Conservation (phyloP, 2,329 filamentous ascomycete genomes). For the Monosporascus sp. region DNA sequence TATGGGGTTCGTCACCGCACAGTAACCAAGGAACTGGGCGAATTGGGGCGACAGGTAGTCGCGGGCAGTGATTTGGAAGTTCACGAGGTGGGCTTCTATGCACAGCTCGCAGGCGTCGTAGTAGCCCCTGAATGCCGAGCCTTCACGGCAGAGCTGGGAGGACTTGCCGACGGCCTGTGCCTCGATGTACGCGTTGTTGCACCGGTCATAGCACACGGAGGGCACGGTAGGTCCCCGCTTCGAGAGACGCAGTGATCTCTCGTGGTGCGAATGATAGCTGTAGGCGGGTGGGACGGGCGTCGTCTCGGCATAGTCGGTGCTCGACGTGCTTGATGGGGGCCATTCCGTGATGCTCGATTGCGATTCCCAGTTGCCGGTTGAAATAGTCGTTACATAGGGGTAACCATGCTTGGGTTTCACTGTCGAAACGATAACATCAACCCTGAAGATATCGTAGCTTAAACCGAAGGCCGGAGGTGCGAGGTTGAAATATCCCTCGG, state of each 20-base stretch:
- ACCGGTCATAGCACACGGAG: conserved; percentile 44
- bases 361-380: conserved; percentile 51
- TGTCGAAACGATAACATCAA: conserved; percentile 32
- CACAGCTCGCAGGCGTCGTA: conserved; percentile 38
- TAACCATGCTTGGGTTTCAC: conserved; percentile 25
- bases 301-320: conserved; percentile 6
- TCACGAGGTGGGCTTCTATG: conserved; percentile 22
- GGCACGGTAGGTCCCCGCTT: conserved; percentile 40
- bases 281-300: background rate
- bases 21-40: conserved; percentile 41
- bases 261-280: background rate
- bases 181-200: conserved; percentile 44
- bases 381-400: conserved; percentile 32
- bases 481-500: conserved; percentile 59
- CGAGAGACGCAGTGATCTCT: conserved; percentile 16
- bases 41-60: conserved; percentile 34
- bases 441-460: conserved; percentile 55
- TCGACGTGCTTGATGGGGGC: conserved; percentile 22
- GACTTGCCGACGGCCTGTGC: conserved; percentile 43
- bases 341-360: conserved; percentile 42
- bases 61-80: conserved; percentile 21
- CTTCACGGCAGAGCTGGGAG: conserved; percentile 35
- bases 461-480: conserved; percentile 58
- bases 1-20: conserved; percentile 17
- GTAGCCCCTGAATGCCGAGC: conserved; percentile 35